Evolutionary conservation across 2,329 filamentous ascomycete genomes (phyloP).

Genomic region (Chaetomium sp.): DNA sequence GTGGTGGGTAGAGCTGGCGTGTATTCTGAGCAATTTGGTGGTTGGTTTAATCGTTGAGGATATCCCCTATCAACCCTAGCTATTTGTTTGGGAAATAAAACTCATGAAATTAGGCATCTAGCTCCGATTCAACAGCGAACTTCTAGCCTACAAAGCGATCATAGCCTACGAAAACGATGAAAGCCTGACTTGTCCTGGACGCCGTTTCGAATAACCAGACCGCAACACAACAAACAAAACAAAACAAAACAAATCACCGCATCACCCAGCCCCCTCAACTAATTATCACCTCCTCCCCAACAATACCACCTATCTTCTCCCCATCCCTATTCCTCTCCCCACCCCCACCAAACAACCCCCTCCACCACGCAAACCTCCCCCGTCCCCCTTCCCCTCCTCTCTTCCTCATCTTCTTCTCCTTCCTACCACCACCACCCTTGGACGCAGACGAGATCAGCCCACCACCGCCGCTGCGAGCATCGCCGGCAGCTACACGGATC

Average conservation of each 20-base stretch:
- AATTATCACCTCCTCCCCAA: not conserved
- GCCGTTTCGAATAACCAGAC: not conserved
- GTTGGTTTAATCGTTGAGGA: not conserved
- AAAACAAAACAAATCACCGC: too few species aligned
- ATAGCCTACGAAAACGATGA: too few species aligned
- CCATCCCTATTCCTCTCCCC: not conserved
- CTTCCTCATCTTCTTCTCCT: conserved; percentile 24
- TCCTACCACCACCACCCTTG: conserved; percentile 30
- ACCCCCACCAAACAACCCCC: conserved; percentile 16
- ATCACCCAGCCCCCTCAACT: too few species aligned
- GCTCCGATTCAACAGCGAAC: too few species aligned
- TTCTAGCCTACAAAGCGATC: too few species aligned
- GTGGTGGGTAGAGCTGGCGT: not conserved
- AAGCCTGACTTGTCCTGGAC: too few species aligned
- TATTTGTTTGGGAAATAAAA: not conserved
- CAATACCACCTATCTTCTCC: not conserved
- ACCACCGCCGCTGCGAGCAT: conserved; percentile 27
- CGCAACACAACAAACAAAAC: too few species aligned
- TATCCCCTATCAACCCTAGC: not conserved
- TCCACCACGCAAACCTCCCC: conserved; percentile 18
- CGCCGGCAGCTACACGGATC: too few species aligned
- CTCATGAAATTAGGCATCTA: too few species aligned
- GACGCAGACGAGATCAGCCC: conserved; percentile 27
- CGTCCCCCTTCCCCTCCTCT: conserved; percentile 14
- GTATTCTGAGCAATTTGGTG: not conserved